Evolutionary conservation across 257 asterid genomes (phyloP).

Genomic region (Lithospermum erythrorhizon): DNA sequence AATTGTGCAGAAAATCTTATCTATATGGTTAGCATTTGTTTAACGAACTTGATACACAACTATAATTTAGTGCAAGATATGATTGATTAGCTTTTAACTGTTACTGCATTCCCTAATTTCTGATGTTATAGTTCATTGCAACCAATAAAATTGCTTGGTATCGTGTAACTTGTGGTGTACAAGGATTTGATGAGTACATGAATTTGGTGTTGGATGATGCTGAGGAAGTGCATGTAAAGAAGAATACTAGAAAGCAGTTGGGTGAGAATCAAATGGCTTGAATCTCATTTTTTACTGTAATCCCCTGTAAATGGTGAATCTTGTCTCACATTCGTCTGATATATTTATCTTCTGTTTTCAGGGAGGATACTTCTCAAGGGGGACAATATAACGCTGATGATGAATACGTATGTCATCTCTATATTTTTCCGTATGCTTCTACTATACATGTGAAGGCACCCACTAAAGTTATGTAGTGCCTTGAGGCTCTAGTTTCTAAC

Average conservation of each 20-base stretch:
- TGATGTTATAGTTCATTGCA: not conserved
- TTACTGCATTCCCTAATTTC: not conserved
- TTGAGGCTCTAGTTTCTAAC: not conserved
- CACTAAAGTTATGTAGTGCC: not conserved
- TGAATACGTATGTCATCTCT: not conserved
- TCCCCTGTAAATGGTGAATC: not conserved
- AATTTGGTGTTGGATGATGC: conserved; percentile 1
- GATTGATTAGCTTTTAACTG: not conserved
- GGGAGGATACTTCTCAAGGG: conserved; percentile 3
- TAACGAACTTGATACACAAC: not conserved
- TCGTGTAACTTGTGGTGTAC: not conserved
- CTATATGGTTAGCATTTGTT: not conserved
- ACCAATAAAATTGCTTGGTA: too few relatives aligned
- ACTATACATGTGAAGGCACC: not conserved
- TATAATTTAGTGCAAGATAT: not conserved
- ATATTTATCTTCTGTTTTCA: not conserved
- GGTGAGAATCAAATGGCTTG: not conserved
- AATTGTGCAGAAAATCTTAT: not conserved
- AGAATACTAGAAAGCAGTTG: not conserved
- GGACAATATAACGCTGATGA: conserved; percentile 4
- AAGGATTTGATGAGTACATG: conserved; percentile 4
- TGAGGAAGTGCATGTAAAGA: not conserved
- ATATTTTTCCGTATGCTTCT: not conserved
- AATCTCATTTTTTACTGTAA: not conserved
- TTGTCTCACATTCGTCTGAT: too few relatives aligned